Conservation (phyloP, 1,139 yeast genomes). For the Lodderomyces beijingensis region DNA sequence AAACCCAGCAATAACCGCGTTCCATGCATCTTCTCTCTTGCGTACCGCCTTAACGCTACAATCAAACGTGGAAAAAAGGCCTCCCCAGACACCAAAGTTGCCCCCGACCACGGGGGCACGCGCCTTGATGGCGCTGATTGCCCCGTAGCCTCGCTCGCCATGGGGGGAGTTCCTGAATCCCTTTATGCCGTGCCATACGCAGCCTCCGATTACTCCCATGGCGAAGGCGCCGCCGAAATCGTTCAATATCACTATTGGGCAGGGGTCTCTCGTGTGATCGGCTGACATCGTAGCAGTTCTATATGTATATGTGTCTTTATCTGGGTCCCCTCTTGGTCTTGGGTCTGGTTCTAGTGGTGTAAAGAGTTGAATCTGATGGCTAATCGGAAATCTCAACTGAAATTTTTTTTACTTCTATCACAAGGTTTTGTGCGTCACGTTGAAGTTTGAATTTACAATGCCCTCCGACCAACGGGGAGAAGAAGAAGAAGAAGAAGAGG, state of each 20-base stretch:
- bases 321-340: no score
- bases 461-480: no score
- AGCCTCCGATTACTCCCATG: slow-evolving; percentile 98
- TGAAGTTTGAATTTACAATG: no score
- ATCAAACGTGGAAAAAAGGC: slow-evolving; percentile 90
- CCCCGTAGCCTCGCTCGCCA: slow-evolving; percentile 92
- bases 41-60: slow-evolving; percentile 94
- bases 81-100: slow-evolving; percentile 99
- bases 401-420: no score
- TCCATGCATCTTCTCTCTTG: slow-evolving; percentile 97
- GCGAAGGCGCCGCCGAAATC: slow-evolving; percentile 99
- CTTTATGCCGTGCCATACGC: slow-evolving; percentile 98
- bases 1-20: slow-evolving; percentile 96
- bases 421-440: no score
- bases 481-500: no score
- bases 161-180: slow-evolving; percentile 97
- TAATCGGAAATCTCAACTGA: no score
- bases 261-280: slow-evolving; percentile 98
- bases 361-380: no score
- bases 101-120: slow-evolving; percentile 99
- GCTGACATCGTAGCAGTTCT: slow-evolving; percentile 57
- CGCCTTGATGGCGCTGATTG: slow-evolving; percentile 85
- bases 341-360: no score
- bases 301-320: neutral
- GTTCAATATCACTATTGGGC: slow-evolving; percentile 91